Conservation (phyloP, 2,329 filamentous ascomycete species). For the Emmonsiellopsis sp. region DNA sequence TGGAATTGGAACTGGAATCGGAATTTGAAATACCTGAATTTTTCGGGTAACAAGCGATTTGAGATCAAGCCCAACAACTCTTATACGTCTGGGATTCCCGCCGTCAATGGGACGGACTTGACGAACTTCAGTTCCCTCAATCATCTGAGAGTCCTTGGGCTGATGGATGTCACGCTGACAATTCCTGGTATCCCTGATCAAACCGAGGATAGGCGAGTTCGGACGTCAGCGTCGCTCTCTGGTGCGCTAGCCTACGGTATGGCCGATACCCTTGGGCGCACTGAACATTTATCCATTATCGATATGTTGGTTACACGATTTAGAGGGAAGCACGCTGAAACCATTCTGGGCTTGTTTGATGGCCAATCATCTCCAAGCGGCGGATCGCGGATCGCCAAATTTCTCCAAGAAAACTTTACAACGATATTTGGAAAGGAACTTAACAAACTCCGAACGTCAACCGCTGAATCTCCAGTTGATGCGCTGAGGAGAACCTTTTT, state of each 20-base stretch:
- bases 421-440: constrained; percentile 75
- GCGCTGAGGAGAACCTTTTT: constrained; percentile 81
- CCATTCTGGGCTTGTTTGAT: constrained; percentile 89
- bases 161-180: constrained; percentile 97
- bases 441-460: constrained; percentile 58
- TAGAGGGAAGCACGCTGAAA: constrained; percentile 81
- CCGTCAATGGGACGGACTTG: constrained; percentile 55
- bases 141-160: constrained; percentile 76
- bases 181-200: constrained; percentile 90
- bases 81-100: constrained; percentile 41
- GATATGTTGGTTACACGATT: constrained; percentile 92
- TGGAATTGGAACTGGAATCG: constrained; percentile 99
- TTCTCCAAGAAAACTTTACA: constrained; percentile 90
- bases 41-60: constrained; percentile 91
- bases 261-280: constrained; percentile 87
- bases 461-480: constrained; percentile 67
- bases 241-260: constrained; percentile 91
- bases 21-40: constrained; percentile 86
- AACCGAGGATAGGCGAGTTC: constrained; percentile 85
- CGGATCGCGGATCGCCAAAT: constrained; percentile 94
- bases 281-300: constrained; percentile 90
- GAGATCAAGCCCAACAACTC: constrained; percentile 69
- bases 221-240: constrained; percentile 91
- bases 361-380: constrained; percentile 81
- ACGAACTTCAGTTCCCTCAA: constrained; percentile 82